Conservation (phyloP, 345 rosid species). For the Turnera subulata region DNA sequence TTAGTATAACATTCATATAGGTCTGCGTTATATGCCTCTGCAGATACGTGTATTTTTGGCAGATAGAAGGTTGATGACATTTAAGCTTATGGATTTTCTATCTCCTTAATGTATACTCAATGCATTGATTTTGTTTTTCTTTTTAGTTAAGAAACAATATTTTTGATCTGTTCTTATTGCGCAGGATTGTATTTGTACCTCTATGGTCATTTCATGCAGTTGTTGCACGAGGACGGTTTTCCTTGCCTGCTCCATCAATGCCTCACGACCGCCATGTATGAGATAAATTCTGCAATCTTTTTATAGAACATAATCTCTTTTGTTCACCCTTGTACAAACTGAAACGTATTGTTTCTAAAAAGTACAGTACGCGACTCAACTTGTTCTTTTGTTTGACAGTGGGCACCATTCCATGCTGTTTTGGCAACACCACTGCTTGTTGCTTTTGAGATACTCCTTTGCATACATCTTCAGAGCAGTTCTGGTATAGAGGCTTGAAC, state of each 20-base stretch:
- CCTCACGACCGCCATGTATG: slow-evolving; percentile 81
- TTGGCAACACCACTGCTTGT: slow-evolving; percentile 76
- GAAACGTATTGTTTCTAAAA: not conserved
- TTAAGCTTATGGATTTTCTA: not conserved
- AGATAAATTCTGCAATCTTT: slow-evolving; percentile 5
- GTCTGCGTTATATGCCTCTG: too few species aligned
- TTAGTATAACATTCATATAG: too few species aligned
- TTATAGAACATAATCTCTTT: slow-evolving; percentile 1
- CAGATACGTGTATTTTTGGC: too few species aligned
- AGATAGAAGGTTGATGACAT: not conserved
- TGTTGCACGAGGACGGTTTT: slow-evolving; percentile 82
- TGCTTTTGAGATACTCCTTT: slow-evolving; percentile 80
- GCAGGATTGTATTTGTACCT: slow-evolving; percentile 74
- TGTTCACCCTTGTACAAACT: too few species aligned
- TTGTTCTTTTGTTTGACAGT: slow-evolving; percentile 50
- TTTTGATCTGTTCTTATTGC: slow-evolving; percentile 10
- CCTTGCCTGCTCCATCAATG: slow-evolving; percentile 84
- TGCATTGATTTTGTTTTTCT: not conserved
- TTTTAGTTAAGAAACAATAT: slow-evolving; percentile 1
- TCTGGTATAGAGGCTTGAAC: slow-evolving; percentile 45
- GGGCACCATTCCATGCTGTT: slow-evolving; percentile 84
- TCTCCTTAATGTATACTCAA: not conserved
- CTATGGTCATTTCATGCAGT: slow-evolving; percentile 82
- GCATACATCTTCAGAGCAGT: slow-evolving; percentile 59
- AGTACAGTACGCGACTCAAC: not conserved